Base-by-base conservation (phyloP, 2,329 filamentous ascomycete genomes). In the Monilinia laxa region DNA sequence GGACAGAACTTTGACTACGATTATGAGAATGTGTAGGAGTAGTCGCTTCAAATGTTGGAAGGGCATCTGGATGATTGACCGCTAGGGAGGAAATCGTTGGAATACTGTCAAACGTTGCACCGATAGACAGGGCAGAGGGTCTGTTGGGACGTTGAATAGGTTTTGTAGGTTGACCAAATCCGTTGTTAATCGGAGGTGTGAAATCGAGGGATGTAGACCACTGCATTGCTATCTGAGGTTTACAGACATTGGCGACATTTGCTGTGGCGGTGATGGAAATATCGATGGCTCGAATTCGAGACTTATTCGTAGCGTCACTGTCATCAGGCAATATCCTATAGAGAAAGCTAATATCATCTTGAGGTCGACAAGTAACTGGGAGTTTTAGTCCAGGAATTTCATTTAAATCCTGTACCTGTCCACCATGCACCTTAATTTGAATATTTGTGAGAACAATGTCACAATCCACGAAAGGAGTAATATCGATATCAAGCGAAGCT, bases 311-410 rank as follows among this genome's bases (percentile, higher is more conserved):
- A 25, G 69, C 68, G 56, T 76, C 73, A 65, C 73, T 68, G 25
- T 75, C 71, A 69, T 77, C 74, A 2, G 86, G 85, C 14, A 79
- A 78, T 67, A 92, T 83, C 64, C 85, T 85, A 79, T 92, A 94
- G 64, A 93, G 80, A 71, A 92, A 87, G 1, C 89, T 90, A 69
- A 92, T 80, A 76, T 93, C 90, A 74, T 94, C 91, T 72, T 90
- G 88, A 20, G 90, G 85, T 18, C 87, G 86, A 74, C 88, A 89
- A 53, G 81, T 80, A 35, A 89, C 79, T 5, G 87, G 85, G 25
- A 89, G 78, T n/a, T 73, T 68, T 68, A 86, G 77, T 35, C 81
- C 83, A 2, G 81, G 78, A 16, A 71, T 69, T 49, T 78, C 77
- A 69, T 84, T 86, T 18, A 90, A 81, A 67, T 85, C 81, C 65